A percentile compares a stretch with the other conserved stretches of the same genome.
phyloP scores from a whole-genome alignment of 1,284 basidiomycete species.

The Cutaneotrichosporon sp. region DNA sequence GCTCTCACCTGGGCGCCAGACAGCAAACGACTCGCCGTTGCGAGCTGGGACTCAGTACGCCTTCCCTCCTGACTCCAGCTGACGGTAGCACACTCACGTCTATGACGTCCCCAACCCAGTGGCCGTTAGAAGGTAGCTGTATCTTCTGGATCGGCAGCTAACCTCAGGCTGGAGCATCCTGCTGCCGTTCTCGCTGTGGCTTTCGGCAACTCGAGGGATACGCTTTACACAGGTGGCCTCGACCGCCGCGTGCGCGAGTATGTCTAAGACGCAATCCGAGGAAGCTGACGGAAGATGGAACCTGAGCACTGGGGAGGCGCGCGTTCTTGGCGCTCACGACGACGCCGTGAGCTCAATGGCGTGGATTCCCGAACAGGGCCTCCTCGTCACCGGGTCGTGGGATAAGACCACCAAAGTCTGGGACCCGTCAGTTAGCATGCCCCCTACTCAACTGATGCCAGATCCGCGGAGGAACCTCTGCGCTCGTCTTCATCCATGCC shows the following conservation, averaged over 20 bases:
- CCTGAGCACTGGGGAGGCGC: slow-evolving; percentile 46
- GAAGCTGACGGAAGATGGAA: slow-evolving; percentile 48
- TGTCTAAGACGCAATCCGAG: slow-evolving; percentile 10
- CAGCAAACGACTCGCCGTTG: slow-evolving; percentile 68
- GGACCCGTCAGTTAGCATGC: slow-evolving; percentile 60
- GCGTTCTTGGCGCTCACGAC: slow-evolving; percentile 50
- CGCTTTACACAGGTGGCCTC: slow-evolving; percentile 50
- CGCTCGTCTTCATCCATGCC: slow-evolving; percentile 62
- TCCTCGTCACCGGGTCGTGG: slow-evolving; percentile 81
- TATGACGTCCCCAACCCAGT: slow-evolving; percentile 4
- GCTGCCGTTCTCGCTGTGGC: slow-evolving; percentile 46
- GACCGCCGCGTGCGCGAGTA: slow-evolving; percentile 54
- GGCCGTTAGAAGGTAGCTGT: not conserved
- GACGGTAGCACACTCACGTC: not conserved
- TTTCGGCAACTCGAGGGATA: slow-evolving; percentile 45
- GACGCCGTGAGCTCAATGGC: slow-evolving; percentile 48
- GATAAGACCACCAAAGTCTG: slow-evolving; percentile 81
- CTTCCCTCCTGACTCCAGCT: not conserved
- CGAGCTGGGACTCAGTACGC: slow-evolving; percentile 83
- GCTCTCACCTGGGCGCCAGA: slow-evolving; percentile 75
- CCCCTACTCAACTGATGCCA: slow-evolving; percentile 11
- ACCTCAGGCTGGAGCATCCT: slow-evolving; percentile 37
- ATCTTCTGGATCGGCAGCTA: slow-evolving; percentile 17
- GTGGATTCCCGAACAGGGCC: slow-evolving; percentile 50
- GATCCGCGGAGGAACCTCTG: slow-evolving; percentile 53